Conservation (phyloP, 352 stramenopile genomes). For the Saprolegnia diclina region DNA sequence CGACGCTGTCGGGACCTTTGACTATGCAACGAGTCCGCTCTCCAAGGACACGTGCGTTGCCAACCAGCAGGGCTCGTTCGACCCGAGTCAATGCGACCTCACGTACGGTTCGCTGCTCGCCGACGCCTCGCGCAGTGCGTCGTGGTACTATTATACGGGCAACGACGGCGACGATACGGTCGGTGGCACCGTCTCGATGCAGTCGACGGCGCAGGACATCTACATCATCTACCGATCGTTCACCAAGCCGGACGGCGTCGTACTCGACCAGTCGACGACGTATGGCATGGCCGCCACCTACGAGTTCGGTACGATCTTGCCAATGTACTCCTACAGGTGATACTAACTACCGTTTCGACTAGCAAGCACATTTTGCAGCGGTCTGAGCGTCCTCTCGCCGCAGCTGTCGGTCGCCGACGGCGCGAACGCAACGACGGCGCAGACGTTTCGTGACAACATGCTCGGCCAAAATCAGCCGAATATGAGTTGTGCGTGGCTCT, state of each 20-base stretch:
- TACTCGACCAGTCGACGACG: neutral
- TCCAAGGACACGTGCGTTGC: conserved; percentile 1
- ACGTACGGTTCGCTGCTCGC: conserved; percentile 14
- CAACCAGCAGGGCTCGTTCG: conserved; percentile 1
- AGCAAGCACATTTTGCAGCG: conserved; percentile 18
- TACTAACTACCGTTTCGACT: neutral
- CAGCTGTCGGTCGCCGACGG: neutral
- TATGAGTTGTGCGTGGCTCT: conserved; percentile 18
- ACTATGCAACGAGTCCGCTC: neutral
- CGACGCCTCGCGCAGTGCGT: neutral
- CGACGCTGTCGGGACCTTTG: conserved; percentile 4
- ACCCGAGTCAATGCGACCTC: conserved; percentile 1
- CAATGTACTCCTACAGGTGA: too few relatives aligned
- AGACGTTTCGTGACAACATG: conserved; percentile 15
- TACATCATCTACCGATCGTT: conserved; percentile 24
- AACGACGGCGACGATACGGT: too few relatives aligned
- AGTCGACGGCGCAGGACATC: conserved; percentile 17
- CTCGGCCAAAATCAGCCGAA: neutral
- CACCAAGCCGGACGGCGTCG: neutral
- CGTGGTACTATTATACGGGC: conserved; percentile 19
- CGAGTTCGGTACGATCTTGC: conserved; percentile 13
- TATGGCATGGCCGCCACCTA: conserved; percentile 20
- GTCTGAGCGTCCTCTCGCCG: conserved; percentile 1
- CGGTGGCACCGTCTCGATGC: neutral
- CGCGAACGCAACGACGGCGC: neutral